phyloP scores from a whole-genome alignment of 805 yeast genomes.

The Suhomyces sp. region DNA sequence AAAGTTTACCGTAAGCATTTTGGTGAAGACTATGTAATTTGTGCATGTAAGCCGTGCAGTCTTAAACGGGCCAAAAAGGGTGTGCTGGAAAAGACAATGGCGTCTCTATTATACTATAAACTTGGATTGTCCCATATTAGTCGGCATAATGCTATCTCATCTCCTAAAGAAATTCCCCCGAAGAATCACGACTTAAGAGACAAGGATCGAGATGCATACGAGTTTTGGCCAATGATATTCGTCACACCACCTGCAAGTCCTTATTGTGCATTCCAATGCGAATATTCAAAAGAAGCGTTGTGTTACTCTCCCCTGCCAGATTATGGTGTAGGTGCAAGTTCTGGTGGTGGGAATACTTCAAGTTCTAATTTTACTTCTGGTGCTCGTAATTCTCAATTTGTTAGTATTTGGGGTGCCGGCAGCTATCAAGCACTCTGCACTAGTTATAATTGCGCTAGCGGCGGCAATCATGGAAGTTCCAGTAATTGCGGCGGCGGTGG shows the following conservation, averaged over 20 bases:
- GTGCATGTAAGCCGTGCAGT: slow-evolving; percentile 1
- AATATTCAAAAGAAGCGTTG: slow-evolving; percentile 6
- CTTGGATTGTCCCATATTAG: slow-evolving; percentile 13
- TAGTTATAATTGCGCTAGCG: too few relatives aligned
- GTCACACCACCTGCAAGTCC: slow-evolving; percentile 11
- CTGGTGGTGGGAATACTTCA: background rate
- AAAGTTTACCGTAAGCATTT: slow-evolving; percentile 12
- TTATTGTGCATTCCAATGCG: background rate
- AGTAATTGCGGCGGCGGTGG: slow-evolving; percentile 3
- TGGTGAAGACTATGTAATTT: slow-evolving; percentile 16
- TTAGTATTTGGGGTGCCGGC: too few relatives aligned
- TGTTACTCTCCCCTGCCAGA: slow-evolving; percentile 8
- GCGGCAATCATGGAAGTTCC: background rate
- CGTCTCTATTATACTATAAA: slow-evolving; percentile 3
- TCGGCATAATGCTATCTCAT: slow-evolving; percentile 12
- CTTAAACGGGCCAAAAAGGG: too few relatives aligned
- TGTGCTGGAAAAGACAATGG: too few relatives aligned
- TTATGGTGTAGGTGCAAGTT: slow-evolving; percentile 1
- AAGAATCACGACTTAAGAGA: too few relatives aligned
- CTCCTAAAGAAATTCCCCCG: slow-evolving; percentile 6
- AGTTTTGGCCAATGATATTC: slow-evolving; percentile 6
- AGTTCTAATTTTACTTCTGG: too few relatives aligned
- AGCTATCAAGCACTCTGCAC: too few relatives aligned
- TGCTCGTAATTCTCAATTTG: too few relatives aligned
- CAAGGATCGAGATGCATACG: too few relatives aligned